Evolutionary conservation across 2,329 filamentous ascomycete species (phyloP), one percentile per base, ranked within the genome.

Genomic region (Xylariales sp.): DNA sequence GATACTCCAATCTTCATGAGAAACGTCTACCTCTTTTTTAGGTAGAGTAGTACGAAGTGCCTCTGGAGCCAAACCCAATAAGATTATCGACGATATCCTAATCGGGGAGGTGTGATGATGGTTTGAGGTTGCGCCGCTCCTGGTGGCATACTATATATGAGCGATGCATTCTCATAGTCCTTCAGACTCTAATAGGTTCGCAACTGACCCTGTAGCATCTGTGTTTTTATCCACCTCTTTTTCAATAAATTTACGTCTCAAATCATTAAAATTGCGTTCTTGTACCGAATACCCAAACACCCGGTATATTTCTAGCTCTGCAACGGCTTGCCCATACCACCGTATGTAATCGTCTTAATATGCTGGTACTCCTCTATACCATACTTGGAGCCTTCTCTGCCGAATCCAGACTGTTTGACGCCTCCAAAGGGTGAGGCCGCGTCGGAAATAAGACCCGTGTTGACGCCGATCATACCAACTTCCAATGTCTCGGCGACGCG

Each of bases 391-490:
- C 93, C 93, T 79, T 96, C 93, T 52, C 91, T 84, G 2, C 93
- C 93, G 74, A 94, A 94, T 0, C 93, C 93, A 74, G 89, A 93
- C 81, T 94, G 85, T 81, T 96, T 96, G 53, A 96, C 90, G 72
- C 93, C 93, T 16, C 93, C 93, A 76, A 96, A 96, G 0, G 87
- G 87, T 62, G 85, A 78, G 0, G 86, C 86, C 10, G 83, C 81
- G 67, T 89, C 87, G 1, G 86, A 88, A 70, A 89, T 86, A 58
- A 90, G 68, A 1, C 92, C 92, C 0, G 91, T 94, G 80, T 95
- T 95, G 68, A 94, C 89, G 63, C 93, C 93, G 0, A 97, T 88
- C 93, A 97, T 97, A 61, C 93, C 93, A 0, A 95, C 92, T 78
- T 97, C 91, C 46, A 97, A 82, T 16, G 85, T 85, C 80, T 92